Percentiles rank a stretch among this genome's conserved stretches.
Evolutionary conservation across 2,329 filamentous ascomycete species (phyloP).

Genomic region (Aspergillus texensis): DNA sequence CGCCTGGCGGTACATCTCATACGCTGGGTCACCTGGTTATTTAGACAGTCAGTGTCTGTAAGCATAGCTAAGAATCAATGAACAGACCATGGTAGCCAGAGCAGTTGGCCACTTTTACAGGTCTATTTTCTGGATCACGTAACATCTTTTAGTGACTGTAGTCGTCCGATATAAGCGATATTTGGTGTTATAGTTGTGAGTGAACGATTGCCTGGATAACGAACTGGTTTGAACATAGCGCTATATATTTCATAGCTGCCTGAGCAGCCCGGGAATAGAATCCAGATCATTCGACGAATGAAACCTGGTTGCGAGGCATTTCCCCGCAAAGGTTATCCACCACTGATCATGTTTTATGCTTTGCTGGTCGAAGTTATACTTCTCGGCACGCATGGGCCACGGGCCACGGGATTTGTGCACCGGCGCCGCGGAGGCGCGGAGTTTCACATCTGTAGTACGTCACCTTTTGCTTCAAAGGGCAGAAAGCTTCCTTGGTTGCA

Average conservation of each 20-base stretch:
- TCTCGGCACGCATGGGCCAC: not conserved
- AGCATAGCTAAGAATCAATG: not conserved
- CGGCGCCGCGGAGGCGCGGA: constrained; percentile 4
- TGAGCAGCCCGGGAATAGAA: not conserved
- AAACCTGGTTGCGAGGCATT: not conserved
- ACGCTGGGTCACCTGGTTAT: constrained; percentile 34
- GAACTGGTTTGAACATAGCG: too few relatives aligned
- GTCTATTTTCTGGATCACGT: constrained; percentile 17
- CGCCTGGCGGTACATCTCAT: constrained; percentile 42
- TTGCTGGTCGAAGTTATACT: not conserved
- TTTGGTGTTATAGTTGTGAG: not conserved
- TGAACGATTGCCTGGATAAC: too few relatives aligned
- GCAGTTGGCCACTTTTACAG: constrained; percentile 38
- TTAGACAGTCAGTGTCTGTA: not conserved
- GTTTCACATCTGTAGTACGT: not conserved
- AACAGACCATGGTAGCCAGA: constrained; percentile 33
- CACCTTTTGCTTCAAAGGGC: not conserved
- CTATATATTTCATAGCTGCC: not conserved
- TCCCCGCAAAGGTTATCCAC: not conserved
- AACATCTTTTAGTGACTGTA: not conserved
- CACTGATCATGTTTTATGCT: not conserved
- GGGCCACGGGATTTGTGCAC: not conserved
- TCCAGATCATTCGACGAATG: not conserved
- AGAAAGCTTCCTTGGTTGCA: not conserved
- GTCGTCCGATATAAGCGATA: not conserved